Evolutionary conservation across 1,284 basidiomycete genomes (phyloP).

Genomic region (Cutaneotrichosporon cutaneum): DNA sequence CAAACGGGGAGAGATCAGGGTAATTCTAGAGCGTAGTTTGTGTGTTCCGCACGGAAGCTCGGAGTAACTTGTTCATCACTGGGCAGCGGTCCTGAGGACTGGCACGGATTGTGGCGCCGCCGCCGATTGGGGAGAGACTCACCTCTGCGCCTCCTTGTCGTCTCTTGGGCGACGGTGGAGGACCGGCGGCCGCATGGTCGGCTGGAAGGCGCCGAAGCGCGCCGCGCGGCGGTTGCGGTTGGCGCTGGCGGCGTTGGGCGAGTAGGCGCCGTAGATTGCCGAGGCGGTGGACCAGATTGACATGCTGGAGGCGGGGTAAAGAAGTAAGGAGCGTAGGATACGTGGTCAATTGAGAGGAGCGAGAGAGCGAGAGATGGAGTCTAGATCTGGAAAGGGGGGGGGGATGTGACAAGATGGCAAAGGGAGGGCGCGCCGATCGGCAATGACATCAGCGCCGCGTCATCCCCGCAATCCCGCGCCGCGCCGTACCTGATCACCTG

Average conservation of each 20-base stretch:
- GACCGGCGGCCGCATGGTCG: constrained; percentile 41
- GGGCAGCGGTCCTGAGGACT: too few species aligned
- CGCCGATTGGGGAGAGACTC: constrained; percentile 29
- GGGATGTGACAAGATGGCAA: neutral
- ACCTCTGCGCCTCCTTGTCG: constrained; percentile 49
- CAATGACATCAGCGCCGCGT: neutral
- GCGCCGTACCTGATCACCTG: too few species aligned
- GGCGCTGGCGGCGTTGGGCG: constrained; percentile 31
- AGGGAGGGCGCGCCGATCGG: neutral
- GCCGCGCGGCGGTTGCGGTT: constrained; percentile 15
- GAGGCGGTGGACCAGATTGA: constrained; percentile 26
- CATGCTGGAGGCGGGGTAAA: neutral
- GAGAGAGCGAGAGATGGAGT: neutral
- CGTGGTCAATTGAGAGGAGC: neutral
- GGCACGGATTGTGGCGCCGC: too few species aligned
- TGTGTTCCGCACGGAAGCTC: too few species aligned
- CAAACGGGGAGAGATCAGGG: neutral
- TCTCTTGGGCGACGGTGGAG: constrained; percentile 36
- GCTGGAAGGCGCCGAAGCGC: constrained; percentile 49
- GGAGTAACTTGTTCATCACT: too few species aligned
- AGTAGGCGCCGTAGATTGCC: constrained; percentile 35
- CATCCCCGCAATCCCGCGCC: too few species aligned
- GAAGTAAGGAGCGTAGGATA: neutral
- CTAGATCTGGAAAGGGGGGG: neutral
- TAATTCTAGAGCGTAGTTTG: too few species aligned